A percentile compares a stretch with the other conserved stretches of the same genome.
Conservation (phyloP, 208 protist genomes). For the Polymyxa betae region DNA sequence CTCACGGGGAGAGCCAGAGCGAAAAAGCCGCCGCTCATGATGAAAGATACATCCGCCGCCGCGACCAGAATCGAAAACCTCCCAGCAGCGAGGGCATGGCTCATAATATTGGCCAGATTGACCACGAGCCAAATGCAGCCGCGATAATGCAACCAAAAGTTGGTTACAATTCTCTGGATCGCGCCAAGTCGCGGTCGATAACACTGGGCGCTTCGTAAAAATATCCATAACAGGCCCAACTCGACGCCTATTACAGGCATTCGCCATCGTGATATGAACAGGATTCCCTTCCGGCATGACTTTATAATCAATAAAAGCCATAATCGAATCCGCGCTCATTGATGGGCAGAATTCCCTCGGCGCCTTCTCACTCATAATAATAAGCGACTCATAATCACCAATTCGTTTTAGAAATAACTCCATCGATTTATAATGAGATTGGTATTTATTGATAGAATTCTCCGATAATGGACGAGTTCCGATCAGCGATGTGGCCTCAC, state of each 20-base stretch:
- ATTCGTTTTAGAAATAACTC: conserved; percentile 2
- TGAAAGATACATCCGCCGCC: not conserved
- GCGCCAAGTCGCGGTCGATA: not conserved
- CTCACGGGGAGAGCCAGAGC: conserved; percentile 8
- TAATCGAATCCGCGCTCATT: conserved; percentile 25
- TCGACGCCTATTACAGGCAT: not conserved
- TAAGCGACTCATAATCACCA: conserved; percentile 24
- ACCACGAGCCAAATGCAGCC: not conserved
- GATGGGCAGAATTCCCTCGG: not conserved
- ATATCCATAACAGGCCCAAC: conserved; percentile 10
- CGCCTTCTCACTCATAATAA: conserved; percentile 14
- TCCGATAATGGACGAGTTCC: not conserved
- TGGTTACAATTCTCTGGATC: conserved; percentile 8
- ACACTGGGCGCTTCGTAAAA: not conserved
- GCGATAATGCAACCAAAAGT: not conserved
- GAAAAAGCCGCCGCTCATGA: not conserved
- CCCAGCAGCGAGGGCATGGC: not conserved
- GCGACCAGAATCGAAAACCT: not conserved
- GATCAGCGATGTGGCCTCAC: too few species aligned
- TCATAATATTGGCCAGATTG: not conserved
- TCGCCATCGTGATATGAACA: conserved; percentile 8
- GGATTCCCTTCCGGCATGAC: not conserved
- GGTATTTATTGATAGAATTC: not conserved
- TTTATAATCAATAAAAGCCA: conserved; percentile 37
- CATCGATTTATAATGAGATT: not conserved